phyloP scores from a whole-genome alignment of 306 rosid genomes.

The Sicyos edulis region DNA sequence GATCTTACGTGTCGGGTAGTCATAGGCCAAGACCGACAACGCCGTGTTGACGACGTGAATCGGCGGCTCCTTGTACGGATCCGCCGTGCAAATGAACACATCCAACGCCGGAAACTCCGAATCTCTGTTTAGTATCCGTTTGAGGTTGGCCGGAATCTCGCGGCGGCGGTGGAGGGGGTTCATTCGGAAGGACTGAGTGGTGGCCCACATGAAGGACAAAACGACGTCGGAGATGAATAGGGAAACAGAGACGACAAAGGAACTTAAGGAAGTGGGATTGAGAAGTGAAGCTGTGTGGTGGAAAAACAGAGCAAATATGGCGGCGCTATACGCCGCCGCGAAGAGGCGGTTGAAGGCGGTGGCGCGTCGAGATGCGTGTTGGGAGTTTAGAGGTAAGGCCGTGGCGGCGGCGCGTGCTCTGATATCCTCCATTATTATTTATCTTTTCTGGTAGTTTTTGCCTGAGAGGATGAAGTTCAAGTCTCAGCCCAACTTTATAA shows the following conservation, averaged over 20 bases:
- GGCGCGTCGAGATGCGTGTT: slow-evolving; percentile 15
- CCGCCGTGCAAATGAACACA: slow-evolving; percentile 50
- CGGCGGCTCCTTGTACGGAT: slow-evolving; percentile 51
- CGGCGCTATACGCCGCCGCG: slow-evolving; percentile 22
- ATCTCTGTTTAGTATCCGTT: not conserved
- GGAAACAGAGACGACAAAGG: slow-evolving; percentile 27
- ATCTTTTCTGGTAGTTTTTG: not conserved
- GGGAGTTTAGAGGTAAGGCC: not conserved
- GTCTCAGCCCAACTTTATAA: slow-evolving; percentile 11
- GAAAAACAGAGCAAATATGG: slow-evolving; percentile 27
- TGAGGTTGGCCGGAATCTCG: slow-evolving; percentile 26
- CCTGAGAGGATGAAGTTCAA: not conserved
- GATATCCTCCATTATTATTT: not conserved
- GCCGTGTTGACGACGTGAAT: slow-evolving; percentile 37
- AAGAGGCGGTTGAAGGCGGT: slow-evolving; percentile 30
- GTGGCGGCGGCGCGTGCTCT: not conserved
- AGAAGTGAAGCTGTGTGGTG: slow-evolving; percentile 23
- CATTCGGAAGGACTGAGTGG: slow-evolving; percentile 28
- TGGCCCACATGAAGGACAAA: slow-evolving; percentile 26
- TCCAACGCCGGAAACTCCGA: slow-evolving; percentile 32
- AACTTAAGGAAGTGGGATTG: slow-evolving; percentile 8
- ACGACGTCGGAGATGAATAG: slow-evolving; percentile 35
- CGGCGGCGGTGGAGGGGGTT: slow-evolving; percentile 28
- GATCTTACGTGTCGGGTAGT: slow-evolving; percentile 40
- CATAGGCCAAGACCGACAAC: slow-evolving; percentile 43